These are phyloP conservation scores for Coelastrella sp. DNA, from an alignment of 139 green algal species.

Conservation along the genomic window DNA sequence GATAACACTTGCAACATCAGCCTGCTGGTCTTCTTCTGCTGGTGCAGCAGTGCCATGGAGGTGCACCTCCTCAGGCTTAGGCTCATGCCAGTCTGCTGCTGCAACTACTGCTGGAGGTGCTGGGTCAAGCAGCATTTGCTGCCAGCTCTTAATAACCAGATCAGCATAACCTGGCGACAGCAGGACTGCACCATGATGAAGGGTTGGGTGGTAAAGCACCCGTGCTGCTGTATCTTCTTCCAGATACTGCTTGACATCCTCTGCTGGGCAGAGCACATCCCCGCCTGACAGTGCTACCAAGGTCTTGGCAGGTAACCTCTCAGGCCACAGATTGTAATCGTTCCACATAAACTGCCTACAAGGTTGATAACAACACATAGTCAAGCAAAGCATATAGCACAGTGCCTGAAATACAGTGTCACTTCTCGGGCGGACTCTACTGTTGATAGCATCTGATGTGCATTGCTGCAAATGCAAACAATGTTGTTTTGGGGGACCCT, in stretches of 20 bases:
- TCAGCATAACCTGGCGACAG: not conserved
- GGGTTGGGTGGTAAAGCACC: not conserved
- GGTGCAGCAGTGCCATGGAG: not conserved
- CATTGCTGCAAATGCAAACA: too few relatives aligned
- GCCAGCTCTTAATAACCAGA: conserved; percentile 2
- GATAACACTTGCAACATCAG: not conserved
- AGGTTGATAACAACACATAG: not conserved
- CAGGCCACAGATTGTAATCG: conserved; percentile 61
- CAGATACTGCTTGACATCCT: not conserved
- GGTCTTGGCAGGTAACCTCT: conserved; percentile 54
- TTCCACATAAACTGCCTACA: conserved; percentile 60
- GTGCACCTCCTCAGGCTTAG: not conserved
- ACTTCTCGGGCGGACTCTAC: too few relatives aligned
- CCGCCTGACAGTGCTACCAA: conserved; percentile 57
- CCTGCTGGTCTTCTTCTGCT: not conserved
- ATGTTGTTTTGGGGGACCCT: too few relatives aligned
- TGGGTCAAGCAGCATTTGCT: not conserved
- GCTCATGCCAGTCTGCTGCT: not conserved
- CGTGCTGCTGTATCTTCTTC: conserved; percentile 7
- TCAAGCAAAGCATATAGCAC: too few relatives aligned
- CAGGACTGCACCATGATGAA: not conserved
- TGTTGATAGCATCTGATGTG: too few relatives aligned
- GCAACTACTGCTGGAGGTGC: not conserved
- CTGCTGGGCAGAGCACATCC: conserved; percentile 46
- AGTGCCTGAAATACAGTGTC: not conserved